Conservation (phyloP, 192 early-diverging fungal species). For the Entophlyctis luteolus region DNA sequence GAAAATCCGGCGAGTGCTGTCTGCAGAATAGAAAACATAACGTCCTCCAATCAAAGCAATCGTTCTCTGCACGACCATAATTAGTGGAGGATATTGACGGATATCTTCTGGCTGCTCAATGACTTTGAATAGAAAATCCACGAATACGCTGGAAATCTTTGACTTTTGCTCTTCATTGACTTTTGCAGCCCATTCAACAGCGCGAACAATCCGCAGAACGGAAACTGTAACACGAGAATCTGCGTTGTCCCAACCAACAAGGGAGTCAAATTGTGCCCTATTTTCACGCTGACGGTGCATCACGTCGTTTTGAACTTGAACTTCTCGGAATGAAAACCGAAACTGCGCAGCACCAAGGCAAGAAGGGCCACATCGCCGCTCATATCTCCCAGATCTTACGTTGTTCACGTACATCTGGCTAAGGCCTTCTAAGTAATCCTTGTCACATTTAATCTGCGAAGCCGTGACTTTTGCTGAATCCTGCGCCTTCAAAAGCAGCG, state of each 20-base stretch:
- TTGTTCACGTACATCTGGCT: conserved; percentile 27
- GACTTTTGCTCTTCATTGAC: not conserved
- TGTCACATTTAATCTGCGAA: conserved; percentile 20
- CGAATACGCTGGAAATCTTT: conserved; percentile 2
- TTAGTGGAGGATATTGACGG: conserved; percentile 21
- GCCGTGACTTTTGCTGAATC: conserved; percentile 7
- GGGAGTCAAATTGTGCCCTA: conserved; percentile 17
- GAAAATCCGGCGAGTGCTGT: conserved; percentile 25
- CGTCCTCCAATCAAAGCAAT: conserved; percentile 16
- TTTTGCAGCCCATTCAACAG: conserved; percentile 18
- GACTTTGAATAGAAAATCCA: conserved; percentile 19
- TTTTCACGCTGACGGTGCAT: conserved; percentile 21
- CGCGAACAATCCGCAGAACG: conserved; percentile 13
- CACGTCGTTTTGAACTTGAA: conserved; percentile 23
- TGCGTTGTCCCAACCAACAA: conserved; percentile 28
- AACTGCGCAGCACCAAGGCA: conserved; percentile 33
- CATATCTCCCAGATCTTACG: conserved; percentile 16
- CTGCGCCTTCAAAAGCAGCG: not conserved
- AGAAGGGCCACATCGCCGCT: conserved; percentile 30
- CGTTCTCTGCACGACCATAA: not conserved
- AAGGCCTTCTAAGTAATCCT: conserved; percentile 18
- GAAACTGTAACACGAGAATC: conserved; percentile 23
- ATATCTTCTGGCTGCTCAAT: not conserved
- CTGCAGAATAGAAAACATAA: conserved; percentile 17
- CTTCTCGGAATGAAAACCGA: conserved; percentile 22